These are phyloP conservation scores for Asterophora parasitica DNA, from an alignment of 768 basidiomycete genomes.

Conservation along the genomic window DNA sequence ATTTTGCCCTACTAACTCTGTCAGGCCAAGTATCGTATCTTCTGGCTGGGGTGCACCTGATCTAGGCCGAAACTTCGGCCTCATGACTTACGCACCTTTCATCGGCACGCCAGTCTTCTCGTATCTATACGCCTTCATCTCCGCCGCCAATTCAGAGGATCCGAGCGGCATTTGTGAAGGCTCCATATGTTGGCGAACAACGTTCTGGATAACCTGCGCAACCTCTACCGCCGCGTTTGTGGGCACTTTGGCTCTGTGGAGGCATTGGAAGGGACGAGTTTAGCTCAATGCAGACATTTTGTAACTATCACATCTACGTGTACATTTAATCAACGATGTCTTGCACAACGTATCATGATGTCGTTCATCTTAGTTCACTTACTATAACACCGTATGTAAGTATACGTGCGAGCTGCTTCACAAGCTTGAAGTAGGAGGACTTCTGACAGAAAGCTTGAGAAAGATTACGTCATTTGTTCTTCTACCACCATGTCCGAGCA, in stretches of 20 bases:
- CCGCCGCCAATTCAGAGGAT: slow-evolving; percentile 41
- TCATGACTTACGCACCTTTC: slow-evolving; percentile 72
- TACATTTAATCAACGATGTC: not conserved
- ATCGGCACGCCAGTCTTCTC: slow-evolving; percentile 73
- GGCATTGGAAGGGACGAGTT: slow-evolving; percentile 54
- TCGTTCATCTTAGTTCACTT: too few species aligned
- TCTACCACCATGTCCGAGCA: too few species aligned
- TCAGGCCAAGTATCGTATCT: slow-evolving; percentile 65
- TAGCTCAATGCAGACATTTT: slow-evolving; percentile 21
- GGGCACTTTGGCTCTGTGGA: slow-evolving; percentile 51
- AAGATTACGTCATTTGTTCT: too few species aligned
- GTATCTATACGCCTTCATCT: slow-evolving; percentile 71
- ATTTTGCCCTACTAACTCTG: not conserved
- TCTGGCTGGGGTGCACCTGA: slow-evolving; percentile 69
- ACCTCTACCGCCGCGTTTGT: slow-evolving; percentile 41
- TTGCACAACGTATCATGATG: too few species aligned
- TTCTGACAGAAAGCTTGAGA: too few species aligned
- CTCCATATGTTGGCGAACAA: slow-evolving; percentile 56
- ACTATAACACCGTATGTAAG: too few species aligned
- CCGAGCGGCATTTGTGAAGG: slow-evolving; percentile 52
- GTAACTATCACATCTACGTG: not conserved
- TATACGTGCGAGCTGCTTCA: too few species aligned
- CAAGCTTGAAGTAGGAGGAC: too few species aligned
- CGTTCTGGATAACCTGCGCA: slow-evolving; percentile 50
- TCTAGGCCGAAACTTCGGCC: slow-evolving; percentile 72